A percentile compares a stretch with the other conserved stretches of the same genome.
Conservation (phyloP, 768 basidiomycete genomes). For the Boletus pseudo-olivaceus region DNA sequence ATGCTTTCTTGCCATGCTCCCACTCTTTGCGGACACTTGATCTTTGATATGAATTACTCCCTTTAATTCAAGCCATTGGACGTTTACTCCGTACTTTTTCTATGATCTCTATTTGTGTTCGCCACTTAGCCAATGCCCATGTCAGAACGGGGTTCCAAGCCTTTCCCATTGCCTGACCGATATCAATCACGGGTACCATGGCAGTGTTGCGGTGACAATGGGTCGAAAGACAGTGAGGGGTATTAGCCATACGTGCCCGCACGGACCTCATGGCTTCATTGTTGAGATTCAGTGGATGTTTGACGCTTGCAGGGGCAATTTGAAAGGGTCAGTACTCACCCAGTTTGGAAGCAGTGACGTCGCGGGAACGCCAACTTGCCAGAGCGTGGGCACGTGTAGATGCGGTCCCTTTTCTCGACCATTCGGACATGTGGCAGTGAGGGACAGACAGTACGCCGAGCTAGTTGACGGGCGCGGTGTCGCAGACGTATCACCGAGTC, state of each 20-base stretch:
- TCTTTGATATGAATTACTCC: neutral
- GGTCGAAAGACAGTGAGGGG: slow-evolving; percentile 10
- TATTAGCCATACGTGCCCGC: slow-evolving; percentile 20
- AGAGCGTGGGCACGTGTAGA: neutral
- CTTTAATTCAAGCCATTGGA: neutral
- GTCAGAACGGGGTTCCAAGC: too few species aligned
- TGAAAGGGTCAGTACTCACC: neutral
- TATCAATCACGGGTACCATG: neutral
- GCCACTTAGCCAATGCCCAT: neutral
- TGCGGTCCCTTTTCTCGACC: too few species aligned
- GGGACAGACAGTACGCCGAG: neutral
- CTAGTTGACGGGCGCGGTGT: neutral
- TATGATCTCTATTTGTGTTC: neutral
- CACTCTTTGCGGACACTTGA: neutral
- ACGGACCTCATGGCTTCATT: neutral
- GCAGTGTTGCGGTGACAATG: slow-evolving; percentile 11
- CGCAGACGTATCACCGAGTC: neutral
- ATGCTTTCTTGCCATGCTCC: neutral
- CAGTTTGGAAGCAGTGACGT: neutral
- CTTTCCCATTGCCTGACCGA: neutral
- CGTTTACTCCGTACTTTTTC: neutral
- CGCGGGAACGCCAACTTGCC: neutral
- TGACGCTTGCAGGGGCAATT: too few species aligned
- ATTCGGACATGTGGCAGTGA: too few species aligned
- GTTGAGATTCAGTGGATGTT: too few species aligned